Conservation (phyloP, 805 yeast species). For the Saccharomyces paradoxus region DNA sequence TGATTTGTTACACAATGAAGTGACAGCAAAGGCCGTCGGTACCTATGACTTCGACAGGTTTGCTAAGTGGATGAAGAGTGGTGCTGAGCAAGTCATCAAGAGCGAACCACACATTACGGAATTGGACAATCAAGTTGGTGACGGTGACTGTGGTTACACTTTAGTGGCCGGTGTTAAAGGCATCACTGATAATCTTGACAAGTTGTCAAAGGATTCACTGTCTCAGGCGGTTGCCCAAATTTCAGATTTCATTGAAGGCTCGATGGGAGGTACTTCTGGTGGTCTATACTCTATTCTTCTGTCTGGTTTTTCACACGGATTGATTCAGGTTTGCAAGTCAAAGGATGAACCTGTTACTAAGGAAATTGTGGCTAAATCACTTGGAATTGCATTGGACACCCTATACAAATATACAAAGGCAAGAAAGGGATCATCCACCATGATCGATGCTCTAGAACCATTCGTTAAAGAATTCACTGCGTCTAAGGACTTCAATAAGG, state of each 20-base stretch:
- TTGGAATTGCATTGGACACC: conserved; percentile 55
- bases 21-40: conserved; percentile 32
- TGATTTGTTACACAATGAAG: conserved; percentile 24
- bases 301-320: conserved; percentile 60
- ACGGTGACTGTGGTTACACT: conserved; percentile 96
- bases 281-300: conserved; percentile 82
- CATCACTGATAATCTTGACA: conserved; percentile 45
- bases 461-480: conserved; percentile 56
- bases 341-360: conserved; percentile 26
- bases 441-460: conserved; percentile 84
- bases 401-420: conserved; percentile 84
- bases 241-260: conserved; percentile 75
- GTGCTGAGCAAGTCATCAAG: conserved; percentile 45
- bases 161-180: conserved; percentile 75
- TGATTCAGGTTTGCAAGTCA: conserved; percentile 26
- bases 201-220: conserved; percentile 34
- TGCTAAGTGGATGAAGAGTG: conserved; percentile 35
- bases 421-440: conserved; percentile 78
- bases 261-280: conserved; percentile 98
- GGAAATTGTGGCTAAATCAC: conserved; percentile 39
- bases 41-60: conserved; percentile 29
- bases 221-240: conserved; percentile 58
- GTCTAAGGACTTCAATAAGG: conserved; percentile 46
- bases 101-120: conserved; percentile 81
- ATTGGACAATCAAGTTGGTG: conserved; percentile 86